Evolutionary conservation across 345 rosid genomes (phyloP), one percentile per base, ranked within the genome.

Genomic region (Geranium rotundifolium): DNA sequence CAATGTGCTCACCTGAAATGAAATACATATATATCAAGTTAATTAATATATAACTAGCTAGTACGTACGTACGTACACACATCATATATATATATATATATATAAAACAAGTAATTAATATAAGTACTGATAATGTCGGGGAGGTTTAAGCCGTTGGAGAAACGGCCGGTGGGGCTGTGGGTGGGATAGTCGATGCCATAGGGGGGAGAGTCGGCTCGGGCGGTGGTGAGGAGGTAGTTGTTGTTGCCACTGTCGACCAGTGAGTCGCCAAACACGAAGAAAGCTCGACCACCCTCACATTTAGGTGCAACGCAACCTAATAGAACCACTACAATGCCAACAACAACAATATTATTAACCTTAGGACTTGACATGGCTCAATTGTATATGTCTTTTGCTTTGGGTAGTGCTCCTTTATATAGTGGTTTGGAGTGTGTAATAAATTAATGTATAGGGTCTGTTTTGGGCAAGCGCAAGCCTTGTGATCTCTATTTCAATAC

Each of bases 171-270:
- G 5, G 87, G 68, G 7, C 75, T 71, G 63, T 61, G 77, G 29
- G 82, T 77, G 6, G 87, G 87, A 58, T 63, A 80, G 57, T 82
- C 87, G 4, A 83, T 49, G 29, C 83, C 87, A 17, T 80, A 80
- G 0, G 87, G 87, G 0, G 76, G 82, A 2, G 75, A 65, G 55
- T 83, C 85, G 0, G 87, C 87, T 0, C 83, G 73, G 7, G 85
- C 87, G 3, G 72, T 69, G 67, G 85, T 83, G 29, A 59, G 65
- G 17, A 83, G 72, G 76, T 80, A 83, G 69, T 83, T 83, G 70
- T 80, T 80, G 70, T 83, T 83, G 68, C 87, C 87, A 56, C 34
- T 78, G 65, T 83, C 85, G 19, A 80, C 81, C 6, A 83, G 73
- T 3, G 81, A 83, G 66, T 80, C 88, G 31, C 85, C 88, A 14